Evolutionary conservation across 805 yeast genomes (phyloP), one percentile per base, ranked within the genome.

Genomic region (Candida nitratophila): DNA sequence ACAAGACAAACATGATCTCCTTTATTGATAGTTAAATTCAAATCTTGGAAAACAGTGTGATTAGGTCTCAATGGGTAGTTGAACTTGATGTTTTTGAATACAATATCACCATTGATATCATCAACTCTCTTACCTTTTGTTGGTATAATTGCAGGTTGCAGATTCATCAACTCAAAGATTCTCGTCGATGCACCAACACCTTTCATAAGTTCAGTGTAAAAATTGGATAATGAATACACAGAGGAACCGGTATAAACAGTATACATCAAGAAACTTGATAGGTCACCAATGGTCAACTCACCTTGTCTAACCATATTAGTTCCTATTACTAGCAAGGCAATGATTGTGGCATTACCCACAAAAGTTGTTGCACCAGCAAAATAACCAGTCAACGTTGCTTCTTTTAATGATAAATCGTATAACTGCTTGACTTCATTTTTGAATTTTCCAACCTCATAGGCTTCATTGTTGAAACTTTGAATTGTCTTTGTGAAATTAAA

Each of bases 181-280:
- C 98, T 71, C 41, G 89, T 83, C 0, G 96, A 93, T 0, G 98
- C 97, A 41, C 98, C 98, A 8, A 90, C 86, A 44, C 97, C 98
- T 66, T 91, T 91, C 97, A 91, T 91, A 46, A 91, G 68, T 61
- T 91, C 98, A 2, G 95, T 81, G 59, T 90, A 91, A 60, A 91
- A 91, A 55, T 85, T 86, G 0, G 96, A 91, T 17, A 91, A 61
- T 0, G 97, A 96, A 63, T 86, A 85, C 54, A 90, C 86, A 9
- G 96, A 87, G n/a, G 88, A 73, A 0, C 96, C 98, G 2, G 96
- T 85, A 62, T 86, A 91, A 1, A 87, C 87, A 0, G 97, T 93
- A 65, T 91, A 91, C 93, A 91, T 85, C 81, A 90, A 83, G 62
- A 89, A 91, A 41, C 95, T 84, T 6, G 96, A 83, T 37, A 91